Evolutionary conservation across 495 filamentous ascomycete species (phyloP).

Genomic region (Platismatia glauca): DNA sequence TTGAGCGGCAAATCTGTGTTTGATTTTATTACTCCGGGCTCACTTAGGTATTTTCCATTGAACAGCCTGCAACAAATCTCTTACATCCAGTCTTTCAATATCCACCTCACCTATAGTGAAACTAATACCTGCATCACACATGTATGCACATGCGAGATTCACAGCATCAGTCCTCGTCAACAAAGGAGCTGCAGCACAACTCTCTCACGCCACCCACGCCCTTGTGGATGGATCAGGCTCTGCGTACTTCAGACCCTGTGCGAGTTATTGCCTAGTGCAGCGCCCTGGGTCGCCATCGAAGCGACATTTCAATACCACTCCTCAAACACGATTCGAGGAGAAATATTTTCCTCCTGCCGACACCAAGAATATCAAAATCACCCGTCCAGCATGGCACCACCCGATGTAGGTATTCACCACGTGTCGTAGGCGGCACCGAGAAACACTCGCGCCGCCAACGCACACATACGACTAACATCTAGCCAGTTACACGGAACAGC

Average conservation of each 20-base stretch:
- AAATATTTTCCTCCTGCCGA: conserved; percentile 23
- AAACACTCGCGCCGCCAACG: neutral
- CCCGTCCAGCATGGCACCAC: conserved; percentile 29
- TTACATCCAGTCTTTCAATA: neutral
- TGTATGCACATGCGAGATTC: conserved; percentile 19
- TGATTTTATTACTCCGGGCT: too few relatives aligned
- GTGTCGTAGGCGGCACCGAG: neutral
- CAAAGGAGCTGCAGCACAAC: conserved; percentile 12
- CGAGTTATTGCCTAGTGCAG: conserved; percentile 2
- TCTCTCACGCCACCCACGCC: conserved; percentile 13
- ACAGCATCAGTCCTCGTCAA: conserved; percentile 11
- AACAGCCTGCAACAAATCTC: too few relatives aligned
- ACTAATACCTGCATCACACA: conserved; percentile 9
- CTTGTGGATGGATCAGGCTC: conserved; percentile 9
- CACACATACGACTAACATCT: conserved; percentile 31
- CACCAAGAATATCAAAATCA: conserved; percentile 23
- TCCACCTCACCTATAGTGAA: neutral
- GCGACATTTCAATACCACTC: conserved; percentile 21
- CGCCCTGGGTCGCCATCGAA: neutral
- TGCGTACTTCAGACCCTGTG: conserved; percentile 10
- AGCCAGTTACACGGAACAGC: conserved; percentile 39
- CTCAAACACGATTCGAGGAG: conserved; percentile 16
- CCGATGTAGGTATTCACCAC: conserved; percentile 20
- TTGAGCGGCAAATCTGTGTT: conserved; percentile 11
- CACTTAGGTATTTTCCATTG: too few relatives aligned